These are phyloP conservation scores for Clavariopsis aquatica DNA, from an alignment of 495 filamentous ascomycete species.

Conservation along the genomic window DNA sequence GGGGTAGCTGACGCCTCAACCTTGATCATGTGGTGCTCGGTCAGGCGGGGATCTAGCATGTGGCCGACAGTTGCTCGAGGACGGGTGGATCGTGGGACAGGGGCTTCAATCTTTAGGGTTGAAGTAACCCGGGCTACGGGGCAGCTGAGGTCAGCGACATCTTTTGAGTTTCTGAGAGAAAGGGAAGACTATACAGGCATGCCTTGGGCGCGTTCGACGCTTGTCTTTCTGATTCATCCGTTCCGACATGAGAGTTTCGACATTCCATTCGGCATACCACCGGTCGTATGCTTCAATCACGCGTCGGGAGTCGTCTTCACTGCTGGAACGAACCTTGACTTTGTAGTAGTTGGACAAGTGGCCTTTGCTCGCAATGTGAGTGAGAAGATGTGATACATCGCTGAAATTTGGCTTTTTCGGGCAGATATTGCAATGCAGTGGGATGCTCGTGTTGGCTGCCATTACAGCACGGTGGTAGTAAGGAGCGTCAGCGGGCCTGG, in stretches of 20 bases:
- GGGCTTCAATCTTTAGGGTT: conserved; percentile 24
- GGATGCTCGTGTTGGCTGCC: conserved; percentile 48
- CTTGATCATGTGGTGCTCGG: conserved; percentile 38
- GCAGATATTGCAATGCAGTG: conserved; percentile 77
- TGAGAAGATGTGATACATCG: conserved; percentile 84
- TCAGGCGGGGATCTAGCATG: conserved; percentile 37
- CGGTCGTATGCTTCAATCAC: conserved; percentile 61
- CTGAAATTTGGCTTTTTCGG: conserved; percentile 76
- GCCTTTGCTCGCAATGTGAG: conserved; percentile 81
- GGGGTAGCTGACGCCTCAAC: conserved; percentile 27
- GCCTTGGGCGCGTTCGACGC: conserved; percentile 46
- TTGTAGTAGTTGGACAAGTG: conserved; percentile 77
- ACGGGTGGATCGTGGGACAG: conserved; percentile 23
- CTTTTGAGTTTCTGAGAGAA: neutral
- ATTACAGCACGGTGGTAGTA: conserved; percentile 24
- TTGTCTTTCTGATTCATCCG: conserved; percentile 71
- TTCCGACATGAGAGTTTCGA: conserved; percentile 67
- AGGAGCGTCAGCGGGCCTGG: conserved; percentile 15
- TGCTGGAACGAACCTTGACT: conserved; percentile 62
- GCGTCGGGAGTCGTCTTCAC: conserved; percentile 54
- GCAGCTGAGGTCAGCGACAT: conserved; percentile 9
- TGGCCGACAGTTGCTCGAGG: conserved; percentile 19
- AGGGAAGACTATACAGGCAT: conserved; percentile 27
- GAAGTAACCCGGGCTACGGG: conserved; percentile 15
- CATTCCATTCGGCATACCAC: conserved; percentile 68